Base-by-base conservation (phyloP, 179 eudicot species). In the Beta lomatogona region DNA sequence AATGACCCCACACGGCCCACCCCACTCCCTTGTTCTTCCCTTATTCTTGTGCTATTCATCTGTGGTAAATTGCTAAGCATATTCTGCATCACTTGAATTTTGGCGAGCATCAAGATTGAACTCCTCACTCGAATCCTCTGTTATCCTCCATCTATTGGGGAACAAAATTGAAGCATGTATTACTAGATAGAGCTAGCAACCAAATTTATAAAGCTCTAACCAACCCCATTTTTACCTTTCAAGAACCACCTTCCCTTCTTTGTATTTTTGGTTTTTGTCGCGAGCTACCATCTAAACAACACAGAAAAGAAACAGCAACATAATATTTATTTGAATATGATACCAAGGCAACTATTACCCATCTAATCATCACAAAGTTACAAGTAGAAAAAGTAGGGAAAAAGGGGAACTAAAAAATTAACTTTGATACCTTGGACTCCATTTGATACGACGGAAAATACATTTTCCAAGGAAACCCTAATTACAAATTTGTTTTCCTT, bases 231-330 rank as follows among this genome's bases (percentile, higher is more conserved):
- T 41, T 18, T 83, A 86, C 88, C 88, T 83, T 80, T 86, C 86
- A 53, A 86, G 88, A 60, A 86, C 86, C 65, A 83, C 86, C 77
- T 86, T 86, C 45, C 88, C 88, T 80, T 86, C 86, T 80, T 83
- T 83, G 74, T 80, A 86, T 82, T 86, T 83, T 48, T 86, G 88
- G 80, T 31, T 80, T 80, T 86, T 86, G 63, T 86, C 88, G 19
- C 84, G 88, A 68, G 88, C 88, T 55, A 77, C 59, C 86, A 86
- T 80, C 88, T 86, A 25, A 5, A 52, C 50, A 77, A 53, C 52
- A 46, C 58, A 3, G 5, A 67, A 64, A 52, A 68, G 19, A 81
- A 59, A 53, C 55, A 58, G 54, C 19, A 57, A 25, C n/a, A 28
- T 57, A 16, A 4, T 31, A 4, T 7, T 14, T 4, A 53, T 55